Evolutionary conservation across 306 rosid genomes (phyloP), one percentile per base, ranked within the genome.

Genomic region (Trifolium dubium): DNA sequence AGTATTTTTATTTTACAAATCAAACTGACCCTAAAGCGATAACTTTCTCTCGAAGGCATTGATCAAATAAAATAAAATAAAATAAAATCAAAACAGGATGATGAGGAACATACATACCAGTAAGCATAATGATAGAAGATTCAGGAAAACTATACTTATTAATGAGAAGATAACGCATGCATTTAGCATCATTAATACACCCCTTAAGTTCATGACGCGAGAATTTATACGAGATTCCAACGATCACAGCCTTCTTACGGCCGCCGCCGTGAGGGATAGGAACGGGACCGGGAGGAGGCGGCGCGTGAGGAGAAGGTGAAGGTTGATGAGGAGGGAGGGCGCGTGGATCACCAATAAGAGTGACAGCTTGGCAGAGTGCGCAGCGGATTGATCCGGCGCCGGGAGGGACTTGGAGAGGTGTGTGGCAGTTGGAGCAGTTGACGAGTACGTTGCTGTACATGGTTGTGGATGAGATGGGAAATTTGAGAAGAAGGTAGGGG

Each of bases 131-230:
- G 66, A 94, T 92, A 19, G 95, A 94, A 6, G 89, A 83, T 31
- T 85, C 90, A 0, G 99, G 96, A 73, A 94, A 94, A 30, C 53
- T 83, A 71, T 86, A 94, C 82, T 90, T 94, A 84, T 87, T 94
- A 64, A 87, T 79, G 64, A 94, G 91, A 41, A 94, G 84, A 43
- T 84, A 83, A 2, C 85, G 85, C 99, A 94, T 92, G 79, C 99
- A 94, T 73, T 88, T 94, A 46, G 97, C 97, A 68, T 94, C 97
- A 49, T 94, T 92, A 81, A 94, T 86, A 80, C 97, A 94, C 0
- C 99, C 99, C 75, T 92, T 94, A 35, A 94, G 96, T 82, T 92
- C 96, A 72, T 92, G 97, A 28, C 95, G 77, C 15, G 99, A 89
- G 83, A 69, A 86, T 8, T 76, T 85, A 17, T 94, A 94, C 64